A percentile compares a stretch with the other conserved stretches of the same genome.
phyloP scores from a whole-genome alignment of 2,329 filamentous ascomycete genomes.

The Venturia aucupariae region DNA sequence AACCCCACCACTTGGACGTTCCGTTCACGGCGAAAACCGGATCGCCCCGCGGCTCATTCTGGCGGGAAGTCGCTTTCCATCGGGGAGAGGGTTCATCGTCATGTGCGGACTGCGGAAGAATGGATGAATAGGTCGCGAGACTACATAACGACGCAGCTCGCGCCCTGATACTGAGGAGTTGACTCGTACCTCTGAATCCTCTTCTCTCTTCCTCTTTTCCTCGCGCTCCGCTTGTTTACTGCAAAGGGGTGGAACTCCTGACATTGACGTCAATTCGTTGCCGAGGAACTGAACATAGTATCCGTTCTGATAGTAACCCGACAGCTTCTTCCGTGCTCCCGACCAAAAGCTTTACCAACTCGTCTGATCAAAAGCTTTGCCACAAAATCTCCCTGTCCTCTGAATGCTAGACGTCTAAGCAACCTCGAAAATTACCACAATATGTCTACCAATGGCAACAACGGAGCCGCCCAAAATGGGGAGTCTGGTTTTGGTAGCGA shows the following conservation, averaged over 20 bases:
- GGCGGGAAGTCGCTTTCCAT: not conserved
- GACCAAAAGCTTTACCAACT: not conserved
- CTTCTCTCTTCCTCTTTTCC: not conserved
- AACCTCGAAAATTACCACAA: not conserved
- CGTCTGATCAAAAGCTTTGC: not conserved
- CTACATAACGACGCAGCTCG: not conserved
- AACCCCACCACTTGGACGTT: not conserved
- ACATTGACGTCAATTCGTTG: slow-evolving; percentile 7
- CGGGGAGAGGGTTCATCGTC: not conserved
- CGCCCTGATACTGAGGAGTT: not conserved
- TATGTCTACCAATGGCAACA: slow-evolving; percentile 11
- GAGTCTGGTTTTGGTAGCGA: slow-evolving; percentile 47
- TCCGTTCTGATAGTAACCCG: not conserved
- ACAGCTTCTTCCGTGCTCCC: slow-evolving; percentile 1
- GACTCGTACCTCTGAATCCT: not conserved
- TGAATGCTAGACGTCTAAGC: not conserved
- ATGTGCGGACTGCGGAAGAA: slow-evolving; percentile 4
- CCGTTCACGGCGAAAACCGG: not conserved
- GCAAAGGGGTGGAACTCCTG: not conserved
- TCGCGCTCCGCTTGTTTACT: not conserved
- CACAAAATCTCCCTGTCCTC: not conserved
- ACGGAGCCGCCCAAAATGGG: slow-evolving; percentile 24
- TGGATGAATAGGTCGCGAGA: slow-evolving; percentile 7
- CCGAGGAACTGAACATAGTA: slow-evolving; percentile 1
- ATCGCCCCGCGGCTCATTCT: not conserved